phyloP scores from a whole-genome alignment of 1,284 basidiomycete genomes.

The Cryptococcus deneoformans region DNA sequence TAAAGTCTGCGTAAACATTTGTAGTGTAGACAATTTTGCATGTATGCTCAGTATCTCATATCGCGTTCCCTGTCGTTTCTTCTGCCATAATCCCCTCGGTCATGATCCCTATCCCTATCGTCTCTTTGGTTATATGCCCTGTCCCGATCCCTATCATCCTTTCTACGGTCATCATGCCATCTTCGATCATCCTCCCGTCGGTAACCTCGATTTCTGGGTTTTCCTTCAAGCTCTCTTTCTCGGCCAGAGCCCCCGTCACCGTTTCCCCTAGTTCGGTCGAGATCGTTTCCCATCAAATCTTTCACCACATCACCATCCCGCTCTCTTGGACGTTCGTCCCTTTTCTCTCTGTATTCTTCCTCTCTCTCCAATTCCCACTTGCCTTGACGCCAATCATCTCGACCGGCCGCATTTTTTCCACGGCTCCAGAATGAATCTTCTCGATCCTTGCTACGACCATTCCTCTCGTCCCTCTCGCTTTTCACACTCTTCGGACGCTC shows the following conservation, averaged over 20 bases:
- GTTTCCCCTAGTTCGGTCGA: too few species aligned
- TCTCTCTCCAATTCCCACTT: slow-evolving; percentile 15
- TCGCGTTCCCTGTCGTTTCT: too few species aligned
- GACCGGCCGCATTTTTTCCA: background rate
- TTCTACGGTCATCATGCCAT: slow-evolving; percentile 8
- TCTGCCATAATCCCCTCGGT: too few species aligned
- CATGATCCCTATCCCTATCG: background rate
- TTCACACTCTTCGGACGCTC: slow-evolving; percentile 34
- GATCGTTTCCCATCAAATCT: background rate
- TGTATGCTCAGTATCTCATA: too few species aligned
- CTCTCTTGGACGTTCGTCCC: slow-evolving; percentile 1
- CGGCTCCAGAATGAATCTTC: background rate
- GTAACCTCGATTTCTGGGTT: slow-evolving; percentile 1
- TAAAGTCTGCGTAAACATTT: background rate
- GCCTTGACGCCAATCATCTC: slow-evolving; percentile 24
- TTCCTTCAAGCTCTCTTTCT: background rate
- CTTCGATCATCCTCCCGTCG: background rate
- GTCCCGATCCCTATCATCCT: slow-evolving; percentile 11
- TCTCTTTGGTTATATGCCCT: background rate
- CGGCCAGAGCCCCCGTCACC: too few species aligned
- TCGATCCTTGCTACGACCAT: slow-evolving; percentile 15
- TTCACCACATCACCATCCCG: slow-evolving; percentile 4
- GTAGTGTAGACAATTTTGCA: background rate
- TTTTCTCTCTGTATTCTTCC: background rate
- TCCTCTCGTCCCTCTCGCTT: slow-evolving; percentile 17